Base-by-base conservation (phyloP, 1,284 basidiomycete genomes). In the Fomitiporia mediterranea region DNA sequence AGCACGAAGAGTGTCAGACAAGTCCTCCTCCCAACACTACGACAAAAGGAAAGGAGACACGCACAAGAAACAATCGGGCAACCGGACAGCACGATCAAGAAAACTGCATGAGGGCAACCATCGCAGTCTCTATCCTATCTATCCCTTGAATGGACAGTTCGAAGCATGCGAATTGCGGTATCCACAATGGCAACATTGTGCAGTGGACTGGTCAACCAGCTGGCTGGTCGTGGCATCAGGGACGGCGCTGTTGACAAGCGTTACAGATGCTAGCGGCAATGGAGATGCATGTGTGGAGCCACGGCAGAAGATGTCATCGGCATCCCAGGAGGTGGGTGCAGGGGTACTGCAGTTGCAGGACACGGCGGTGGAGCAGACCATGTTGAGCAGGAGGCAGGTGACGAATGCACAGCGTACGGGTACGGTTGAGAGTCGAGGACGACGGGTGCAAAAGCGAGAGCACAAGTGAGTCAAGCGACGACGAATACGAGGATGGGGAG, bases 131-230 rank as follows among this genome's bases (percentile, higher is more conserved):
- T 27, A 3, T 25, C 19, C 52, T 25, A 21, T 51, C 40, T 51
- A 58, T 61, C 63, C 60, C 61, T 69, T 74, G 82, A 87, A 87
- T 30, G 85, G 85, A 74, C 84, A 87, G 65, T 72, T 77, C 39
- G 80, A 79, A n/a, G 80, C 70, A 66, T 88, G 85, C 55, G 72
- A 66, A 44, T 84, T 85, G 63, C 84, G 81, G 74, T 75, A 84
- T 61, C 84, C 84, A 61, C 86, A 88, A 67, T 86, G 84, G 75
- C 83, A 86, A 73, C 86, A 88, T 67, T 87, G 84, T 60, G 85
- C 84, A 19, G 79, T 72, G 71, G 77, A 79, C 59, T 66, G 64
- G 67, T 66, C 62, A 59, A 67, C 59, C 46, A 62, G 51, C 15
- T 32, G 37, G 21, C 9, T 21, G n/a, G 28, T 2, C 27, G 17